A percentile compares a stretch with the other conserved stretches of the same genome.
Conservation (phyloP, 2,329 filamentous ascomycete genomes). For the Fusarium buxicola region DNA sequence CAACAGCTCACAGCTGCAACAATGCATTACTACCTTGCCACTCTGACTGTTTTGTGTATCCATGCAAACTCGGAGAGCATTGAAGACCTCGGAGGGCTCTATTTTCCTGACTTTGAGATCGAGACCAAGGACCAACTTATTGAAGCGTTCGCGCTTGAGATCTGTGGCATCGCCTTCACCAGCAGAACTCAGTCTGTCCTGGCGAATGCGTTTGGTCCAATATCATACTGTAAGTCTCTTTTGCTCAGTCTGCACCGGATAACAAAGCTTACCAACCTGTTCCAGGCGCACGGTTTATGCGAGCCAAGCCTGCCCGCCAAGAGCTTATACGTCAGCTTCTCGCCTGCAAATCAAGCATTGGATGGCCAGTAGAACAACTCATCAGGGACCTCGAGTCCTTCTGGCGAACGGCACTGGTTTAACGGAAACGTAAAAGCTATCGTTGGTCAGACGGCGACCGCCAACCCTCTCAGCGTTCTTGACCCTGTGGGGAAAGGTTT, state of each 20-base stretch:
- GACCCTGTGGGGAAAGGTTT: slow-evolving; percentile 32
- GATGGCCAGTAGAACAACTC: slow-evolving; percentile 55
- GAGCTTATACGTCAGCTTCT: slow-evolving; percentile 49
- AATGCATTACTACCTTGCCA: slow-evolving; percentile 57
- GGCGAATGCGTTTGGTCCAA: slow-evolving; percentile 62
- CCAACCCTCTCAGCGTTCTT: not conserved
- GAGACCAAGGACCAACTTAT: slow-evolving; percentile 43
- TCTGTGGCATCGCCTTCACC: slow-evolving; percentile 60
- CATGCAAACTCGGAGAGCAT: slow-evolving; percentile 26
- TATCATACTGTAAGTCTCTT: slow-evolving; percentile 56
- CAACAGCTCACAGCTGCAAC: slow-evolving; percentile 51
- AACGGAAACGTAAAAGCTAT: not conserved
- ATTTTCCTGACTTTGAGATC: not conserved
- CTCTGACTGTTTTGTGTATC: slow-evolving; percentile 48
- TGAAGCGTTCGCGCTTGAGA: slow-evolving; percentile 50
- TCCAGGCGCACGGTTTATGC: slow-evolving; percentile 50
- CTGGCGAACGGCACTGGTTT: slow-evolving; percentile 37
- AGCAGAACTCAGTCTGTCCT: slow-evolving; percentile 56
- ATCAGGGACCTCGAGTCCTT: slow-evolving; percentile 46
- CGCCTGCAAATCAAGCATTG: slow-evolving; percentile 51
- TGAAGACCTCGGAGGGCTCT: not conserved
- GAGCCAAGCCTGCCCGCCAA: slow-evolving; percentile 40
- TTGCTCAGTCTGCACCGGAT: too few relatives aligned
- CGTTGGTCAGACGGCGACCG: not conserved
- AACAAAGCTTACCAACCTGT: not conserved